Percentiles rank a stretch among this genome's conserved stretches.
Conservation (phyloP, 148 eudicot genomes). For the Arbutus unedo region DNA sequence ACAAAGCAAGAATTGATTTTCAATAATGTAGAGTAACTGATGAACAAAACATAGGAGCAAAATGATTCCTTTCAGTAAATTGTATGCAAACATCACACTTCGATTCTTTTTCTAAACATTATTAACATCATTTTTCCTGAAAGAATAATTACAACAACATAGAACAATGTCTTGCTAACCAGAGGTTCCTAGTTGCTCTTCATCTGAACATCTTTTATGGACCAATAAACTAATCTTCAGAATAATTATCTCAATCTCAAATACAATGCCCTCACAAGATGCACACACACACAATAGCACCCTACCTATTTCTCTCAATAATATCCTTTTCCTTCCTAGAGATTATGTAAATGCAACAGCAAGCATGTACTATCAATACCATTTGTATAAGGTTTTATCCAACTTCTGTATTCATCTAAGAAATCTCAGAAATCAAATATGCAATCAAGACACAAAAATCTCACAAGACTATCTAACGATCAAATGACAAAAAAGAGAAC, state of each 20-base stretch:
- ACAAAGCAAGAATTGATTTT: neutral
- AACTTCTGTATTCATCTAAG: neutral
- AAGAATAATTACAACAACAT: neutral
- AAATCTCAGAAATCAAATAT: neutral
- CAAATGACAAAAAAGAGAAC: conserved; percentile 11
- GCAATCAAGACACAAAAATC: neutral
- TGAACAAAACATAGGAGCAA: neutral
- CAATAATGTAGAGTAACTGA: too few relatives aligned
- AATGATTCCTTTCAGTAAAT: neutral
- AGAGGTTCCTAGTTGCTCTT: neutral
- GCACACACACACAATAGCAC: neutral
- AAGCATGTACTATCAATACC: neutral
- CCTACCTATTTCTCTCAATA: neutral
- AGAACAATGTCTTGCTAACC: neutral
- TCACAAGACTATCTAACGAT: conserved; percentile 2
- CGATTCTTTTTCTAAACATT: neutral
- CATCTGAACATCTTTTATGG: neutral
- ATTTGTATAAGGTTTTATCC: neutral
- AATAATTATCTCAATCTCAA: neutral
- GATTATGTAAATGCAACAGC: neutral
- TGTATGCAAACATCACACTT: neutral
- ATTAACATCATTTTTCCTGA: neutral
- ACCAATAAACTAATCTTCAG: neutral
- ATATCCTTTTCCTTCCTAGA: neutral
- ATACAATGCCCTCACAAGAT: neutral